Percentiles rank a stretch among this genome's conserved stretches.
Evolutionary conservation across 371 early-diverging fungal species (phyloP).

Genomic region (Haplosporangium sp.): DNA sequence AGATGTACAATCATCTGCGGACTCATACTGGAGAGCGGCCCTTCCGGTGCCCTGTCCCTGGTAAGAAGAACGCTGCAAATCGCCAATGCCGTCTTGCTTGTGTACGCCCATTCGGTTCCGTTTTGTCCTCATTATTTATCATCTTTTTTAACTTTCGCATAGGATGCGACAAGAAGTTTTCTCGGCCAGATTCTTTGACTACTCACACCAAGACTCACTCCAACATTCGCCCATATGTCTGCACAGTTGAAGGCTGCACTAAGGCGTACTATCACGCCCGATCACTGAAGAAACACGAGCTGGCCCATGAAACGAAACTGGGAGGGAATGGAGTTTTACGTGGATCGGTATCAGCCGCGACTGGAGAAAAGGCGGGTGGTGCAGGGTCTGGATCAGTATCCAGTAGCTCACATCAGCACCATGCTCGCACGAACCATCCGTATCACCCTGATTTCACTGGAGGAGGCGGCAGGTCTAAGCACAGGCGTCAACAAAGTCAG

Average conservation of each 20-base stretch:
- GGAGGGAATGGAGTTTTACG: slow-evolving; percentile 18
- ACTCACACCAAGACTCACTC: slow-evolving; percentile 92
- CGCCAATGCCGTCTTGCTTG: no score
- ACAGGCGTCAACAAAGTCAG: slow-evolving; percentile 50
- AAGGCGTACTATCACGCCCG: slow-evolving; percentile 86
- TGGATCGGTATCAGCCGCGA: slow-evolving; percentile 28
- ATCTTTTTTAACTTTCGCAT: slow-evolving; percentile 33
- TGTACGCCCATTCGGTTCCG: no score
- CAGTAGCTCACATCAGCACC: slow-evolving; percentile 7
- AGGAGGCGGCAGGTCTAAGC: slow-evolving; percentile 28
- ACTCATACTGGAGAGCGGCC: slow-evolving; percentile 90
- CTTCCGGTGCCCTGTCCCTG: slow-evolving; percentile 64
- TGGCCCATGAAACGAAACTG: slow-evolving; percentile 59
- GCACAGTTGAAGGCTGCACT: slow-evolving; percentile 70
- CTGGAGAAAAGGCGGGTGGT: slow-evolving; percentile 13
- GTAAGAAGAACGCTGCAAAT: slow-evolving; percentile 10
- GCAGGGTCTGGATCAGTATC: slow-evolving; percentile 4
- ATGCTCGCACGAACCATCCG: slow-evolving; percentile 37
- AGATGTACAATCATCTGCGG: slow-evolving; percentile 90
- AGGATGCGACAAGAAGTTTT: slow-evolving; percentile 86
- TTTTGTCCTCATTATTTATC: slow-evolving; percentile 5
- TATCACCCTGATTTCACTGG: slow-evolving; percentile 42
- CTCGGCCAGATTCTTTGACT: slow-evolving; percentile 88
- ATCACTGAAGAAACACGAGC: slow-evolving; percentile 81
- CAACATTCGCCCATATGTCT: slow-evolving; percentile 74